Evolutionary conservation across 140 eudicot genomes (phyloP).

Genomic region (Ambrosia hybrid): DNA sequence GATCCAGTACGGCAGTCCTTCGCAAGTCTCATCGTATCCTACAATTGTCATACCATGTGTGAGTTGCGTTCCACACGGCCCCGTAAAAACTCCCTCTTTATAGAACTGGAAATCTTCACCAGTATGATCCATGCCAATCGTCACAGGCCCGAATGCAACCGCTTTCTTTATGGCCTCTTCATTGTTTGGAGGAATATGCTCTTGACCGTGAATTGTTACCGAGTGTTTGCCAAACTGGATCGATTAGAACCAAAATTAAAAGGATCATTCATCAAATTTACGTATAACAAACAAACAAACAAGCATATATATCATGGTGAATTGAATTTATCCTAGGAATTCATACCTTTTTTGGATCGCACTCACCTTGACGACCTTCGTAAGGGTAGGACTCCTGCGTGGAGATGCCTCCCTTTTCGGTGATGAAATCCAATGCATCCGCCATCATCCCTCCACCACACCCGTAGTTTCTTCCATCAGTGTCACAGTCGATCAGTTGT

Average conservation of each 20-base stretch:
- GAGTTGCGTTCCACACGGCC: conserved; percentile 25
- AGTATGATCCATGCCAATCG: conserved; percentile 47
- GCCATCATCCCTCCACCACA: conserved; percentile 80
- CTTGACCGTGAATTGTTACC: background rate
- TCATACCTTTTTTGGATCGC: conserved; percentile 46
- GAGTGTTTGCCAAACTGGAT: conserved; percentile 11
- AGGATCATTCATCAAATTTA: too few species aligned
- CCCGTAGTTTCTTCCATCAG: conserved; percentile 25
- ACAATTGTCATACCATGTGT: conserved; percentile 53
- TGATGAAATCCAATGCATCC: conserved; percentile 51
- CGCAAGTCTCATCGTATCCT: conserved; percentile 58
- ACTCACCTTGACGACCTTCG: conserved; percentile 38
- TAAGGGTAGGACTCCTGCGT: conserved; percentile 65
- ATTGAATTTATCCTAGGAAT: too few species aligned
- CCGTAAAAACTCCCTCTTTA: conserved; percentile 54
- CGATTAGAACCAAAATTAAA: too few species aligned
- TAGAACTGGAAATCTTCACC: conserved; percentile 49
- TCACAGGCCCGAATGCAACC: conserved; percentile 52
- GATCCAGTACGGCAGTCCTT: conserved; percentile 67
- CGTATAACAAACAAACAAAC: too few species aligned
- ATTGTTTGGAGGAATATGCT: conserved; percentile 23
- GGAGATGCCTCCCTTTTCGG: conserved; percentile 55
- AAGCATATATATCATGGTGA: too few species aligned
- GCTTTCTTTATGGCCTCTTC: conserved; percentile 50
- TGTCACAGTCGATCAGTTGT: conserved; percentile 73